Conservation (phyloP, 768 basidiomycete genomes). For the Rhodotorula taiwanensis region DNA sequence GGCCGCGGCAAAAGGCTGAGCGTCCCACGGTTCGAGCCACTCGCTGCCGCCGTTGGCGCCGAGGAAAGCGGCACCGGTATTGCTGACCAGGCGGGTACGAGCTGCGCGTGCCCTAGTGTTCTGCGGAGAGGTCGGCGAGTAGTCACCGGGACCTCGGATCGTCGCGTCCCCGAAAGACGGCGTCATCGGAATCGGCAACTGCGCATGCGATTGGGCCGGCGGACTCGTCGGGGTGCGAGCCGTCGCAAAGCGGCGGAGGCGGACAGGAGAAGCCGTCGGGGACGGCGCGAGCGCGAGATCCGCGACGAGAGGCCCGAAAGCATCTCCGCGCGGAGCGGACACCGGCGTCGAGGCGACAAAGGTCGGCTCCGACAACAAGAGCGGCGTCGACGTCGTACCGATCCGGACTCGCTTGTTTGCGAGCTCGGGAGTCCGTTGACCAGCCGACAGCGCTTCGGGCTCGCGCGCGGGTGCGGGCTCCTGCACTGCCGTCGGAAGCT, state of each 20-base stretch:
- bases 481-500: not conserved
- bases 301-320: conserved; percentile 4
- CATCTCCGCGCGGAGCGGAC: conserved; percentile 13
- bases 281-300: conserved; percentile 33
- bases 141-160: conserved; percentile 19
- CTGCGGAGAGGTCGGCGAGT: conserved; percentile 29
- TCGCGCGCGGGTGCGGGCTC: not conserved
- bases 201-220: not conserved
- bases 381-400: conserved; percentile 10
- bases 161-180: conserved; percentile 14
- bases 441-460: no score
- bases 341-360: conserved; percentile 24
- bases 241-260: conserved; percentile 19
- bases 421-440: conserved; percentile 1
- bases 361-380: conserved; percentile 15
- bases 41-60: conserved; percentile 6
- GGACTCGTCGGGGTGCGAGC: not conserved
- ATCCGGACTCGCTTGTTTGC: conserved; percentile 20
- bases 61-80: conserved; percentile 20
- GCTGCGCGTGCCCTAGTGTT: conserved; percentile 21
- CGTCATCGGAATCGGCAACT: conserved; percentile 24
- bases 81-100: conserved; percentile 14
- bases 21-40: not conserved
- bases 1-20: not conserved
- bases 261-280: conserved; percentile 18